Evolutionary conservation across 805 yeast species (phyloP).

Genomic region (Spathaspora gorwiae): DNA sequence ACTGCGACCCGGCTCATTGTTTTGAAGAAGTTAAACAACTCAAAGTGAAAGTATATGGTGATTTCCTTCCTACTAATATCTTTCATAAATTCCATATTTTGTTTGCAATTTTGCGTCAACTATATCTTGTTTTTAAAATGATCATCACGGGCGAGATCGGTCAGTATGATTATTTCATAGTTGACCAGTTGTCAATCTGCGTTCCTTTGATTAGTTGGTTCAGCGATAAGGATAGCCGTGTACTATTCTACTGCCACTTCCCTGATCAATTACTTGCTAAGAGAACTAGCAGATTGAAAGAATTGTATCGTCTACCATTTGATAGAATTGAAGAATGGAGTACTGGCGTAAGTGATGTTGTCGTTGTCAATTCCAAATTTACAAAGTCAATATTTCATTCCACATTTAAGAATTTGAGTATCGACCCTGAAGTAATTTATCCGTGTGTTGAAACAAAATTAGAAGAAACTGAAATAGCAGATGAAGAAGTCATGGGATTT

Average conservation of each 20-base stretch:
- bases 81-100: slow-evolving; percentile 68
- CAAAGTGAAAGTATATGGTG: slow-evolving; percentile 73
- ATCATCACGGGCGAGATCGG: slow-evolving; percentile 46
- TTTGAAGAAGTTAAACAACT: slow-evolving; percentile 79
- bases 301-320: slow-evolving; percentile 73
- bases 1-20: slow-evolving; percentile 81
- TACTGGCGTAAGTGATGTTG: slow-evolving; percentile 67
- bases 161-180: slow-evolving; percentile 65
- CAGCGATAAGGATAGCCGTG: slow-evolving; percentile 39
- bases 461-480: slow-evolving; percentile 16
- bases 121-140: slow-evolving; percentile 50
- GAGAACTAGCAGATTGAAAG: slow-evolving; percentile 36
- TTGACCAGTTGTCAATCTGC: slow-evolving; percentile 86
- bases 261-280: slow-evolving; percentile 81
- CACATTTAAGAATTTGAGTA: slow-evolving; percentile 48
- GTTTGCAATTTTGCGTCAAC: slow-evolving; percentile 80
- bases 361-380: slow-evolving; percentile 85
- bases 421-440: slow-evolving; percentile 56
- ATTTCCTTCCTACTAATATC: slow-evolving; percentile 70
- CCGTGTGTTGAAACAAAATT: slow-evolving; percentile 65
- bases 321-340: slow-evolving; percentile 81
- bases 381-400: slow-evolving; percentile 65
- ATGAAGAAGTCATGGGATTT: slow-evolving; percentile 29
- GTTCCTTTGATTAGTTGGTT: slow-evolving; percentile 62
- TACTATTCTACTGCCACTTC: slow-evolving; percentile 91